Evolutionary conservation across 768 basidiomycete species (phyloP), one percentile per base, ranked within the genome.

Genomic region (Fistulinella prunicolor): DNA sequence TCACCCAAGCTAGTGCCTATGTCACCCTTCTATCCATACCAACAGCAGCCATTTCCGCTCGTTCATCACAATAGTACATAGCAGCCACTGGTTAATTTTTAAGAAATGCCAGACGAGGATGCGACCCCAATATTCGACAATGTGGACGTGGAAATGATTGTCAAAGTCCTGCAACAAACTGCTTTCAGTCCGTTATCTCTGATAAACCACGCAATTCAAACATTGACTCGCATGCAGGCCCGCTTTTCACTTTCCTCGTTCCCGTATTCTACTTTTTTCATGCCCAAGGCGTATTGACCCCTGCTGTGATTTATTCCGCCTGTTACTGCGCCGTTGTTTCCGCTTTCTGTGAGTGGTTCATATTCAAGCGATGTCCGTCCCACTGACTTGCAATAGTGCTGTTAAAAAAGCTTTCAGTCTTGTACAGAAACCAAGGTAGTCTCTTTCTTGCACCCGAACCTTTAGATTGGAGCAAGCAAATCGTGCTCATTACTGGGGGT

Each of bases 401-500:
- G 45, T 53, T 84, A 16, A 82, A 76, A 55, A 89, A 88, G 83
- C 73, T 77, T 49, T 88, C 89, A 19, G 74, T 71, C 39, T 58
- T 89, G 38, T 89, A 90, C 64, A 77, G 88, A 45, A 93, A 90
- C 59, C 83, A 87, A 64, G 79, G 79, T 23, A 82, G 73, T 54
- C 61, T 84, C 19, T 65, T 92, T 20, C 82, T 81, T 50, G 73
- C 77, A 0, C 81, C 85, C 3, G 63, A 70, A 13, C 76, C 70
- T 30, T 66, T 93, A 23, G 82, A 93, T 56, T 97, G 94, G 95
- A 79, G 78, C 38, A 83, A 93, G 38, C 90, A 97, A 67, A 81
- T 95, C 46, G 84, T 97, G 5, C 73, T 97, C 32, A 75, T 98
- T 47, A 97, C 95, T 7, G 95, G 95, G 44, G 94, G 93, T 89